These are phyloP conservation scores for Gamarada debralockiae DNA, from an alignment of 495 filamentous ascomycete species.

Conservation along the genomic window DNA sequence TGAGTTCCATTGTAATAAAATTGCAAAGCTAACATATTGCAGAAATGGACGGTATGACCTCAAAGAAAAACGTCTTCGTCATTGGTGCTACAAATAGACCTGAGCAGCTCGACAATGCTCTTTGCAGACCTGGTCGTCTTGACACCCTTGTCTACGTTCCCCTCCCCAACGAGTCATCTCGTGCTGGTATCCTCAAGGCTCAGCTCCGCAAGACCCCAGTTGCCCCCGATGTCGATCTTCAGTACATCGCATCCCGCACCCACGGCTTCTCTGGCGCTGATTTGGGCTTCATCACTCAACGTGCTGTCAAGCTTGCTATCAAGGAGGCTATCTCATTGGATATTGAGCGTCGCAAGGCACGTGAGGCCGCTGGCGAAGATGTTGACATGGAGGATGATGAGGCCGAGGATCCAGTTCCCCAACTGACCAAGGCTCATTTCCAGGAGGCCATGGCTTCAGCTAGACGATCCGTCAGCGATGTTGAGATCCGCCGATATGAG, in stretches of 20 bases:
- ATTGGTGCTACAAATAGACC: constrained; percentile 98
- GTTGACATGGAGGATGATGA: constrained; percentile 80
- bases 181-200: constrained; percentile 85
- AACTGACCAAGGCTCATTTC: constrained; percentile 94
- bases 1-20: neutral
- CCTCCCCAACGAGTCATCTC: constrained; percentile 83
- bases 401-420: constrained; percentile 89
- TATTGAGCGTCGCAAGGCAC: constrained; percentile 83
- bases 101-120: constrained; percentile 94
- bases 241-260: constrained; percentile 93
- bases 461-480: constrained; percentile 88
- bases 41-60: constrained; percentile 99
- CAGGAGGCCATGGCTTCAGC: constrained; percentile 97
- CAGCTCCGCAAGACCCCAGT: constrained; percentile 99
- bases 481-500: constrained; percentile 96
- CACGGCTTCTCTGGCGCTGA: constrained; percentile 99
- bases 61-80: constrained; percentile 99
- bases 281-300: constrained; percentile 97
- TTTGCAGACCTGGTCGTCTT: constrained; percentile 97
- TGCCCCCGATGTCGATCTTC: constrained; percentile 77
- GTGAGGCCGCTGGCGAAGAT: constrained; percentile 79
- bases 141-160: constrained; percentile 98
- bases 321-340: constrained; percentile 91
- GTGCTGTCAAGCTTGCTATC: constrained; percentile 98
- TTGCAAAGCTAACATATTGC: constrained; percentile 37